phyloP scores from a whole-genome alignment of 306 rosid species.

The Prunus mira region DNA sequence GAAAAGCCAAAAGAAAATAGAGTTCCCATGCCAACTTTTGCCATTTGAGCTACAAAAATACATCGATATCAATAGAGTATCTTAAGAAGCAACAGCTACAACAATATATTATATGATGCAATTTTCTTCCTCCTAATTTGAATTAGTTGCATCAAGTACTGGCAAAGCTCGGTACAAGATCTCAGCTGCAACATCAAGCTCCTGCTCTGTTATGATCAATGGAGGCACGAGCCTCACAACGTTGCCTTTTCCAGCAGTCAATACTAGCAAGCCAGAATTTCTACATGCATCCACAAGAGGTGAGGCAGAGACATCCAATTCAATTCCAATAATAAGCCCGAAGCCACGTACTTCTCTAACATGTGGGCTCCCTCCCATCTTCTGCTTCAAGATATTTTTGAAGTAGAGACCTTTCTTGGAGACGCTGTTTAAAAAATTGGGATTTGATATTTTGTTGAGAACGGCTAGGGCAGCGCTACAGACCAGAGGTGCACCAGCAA shows the following conservation, averaged over 20 bases:
- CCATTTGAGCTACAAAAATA: not conserved
- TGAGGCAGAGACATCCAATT: constrained; percentile 63
- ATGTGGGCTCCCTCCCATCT: constrained; percentile 64
- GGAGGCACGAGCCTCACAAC: constrained; percentile 91
- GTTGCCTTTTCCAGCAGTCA: constrained; percentile 89
- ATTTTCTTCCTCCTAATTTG: constrained; percentile 25
- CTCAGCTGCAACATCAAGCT: constrained; percentile 64
- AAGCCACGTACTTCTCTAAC: constrained; percentile 72
- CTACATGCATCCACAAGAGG: constrained; percentile 75
- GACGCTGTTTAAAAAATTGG: constrained; percentile 59
- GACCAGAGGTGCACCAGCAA: constrained; percentile 75
- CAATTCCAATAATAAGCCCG: constrained; percentile 80
- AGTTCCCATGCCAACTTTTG: not conserved
- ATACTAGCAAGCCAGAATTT: constrained; percentile 58
- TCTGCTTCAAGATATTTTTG: constrained; percentile 60
- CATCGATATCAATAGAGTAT: not conserved
- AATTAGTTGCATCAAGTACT: constrained; percentile 44
- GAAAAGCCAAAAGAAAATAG: no score
- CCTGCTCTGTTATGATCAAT: constrained; percentile 72
- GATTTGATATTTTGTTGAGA: constrained; percentile 60
- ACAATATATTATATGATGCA: not conserved
- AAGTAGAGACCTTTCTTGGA: constrained; percentile 62
- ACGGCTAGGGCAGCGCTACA: constrained; percentile 76
- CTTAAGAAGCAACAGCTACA: constrained; percentile 8
- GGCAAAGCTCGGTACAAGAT: constrained; percentile 45